A percentile compares a stretch with the other conserved stretches of the same genome.
phyloP scores from a whole-genome alignment of 805 yeast species.

The Metschnikowia cubensis region DNA sequence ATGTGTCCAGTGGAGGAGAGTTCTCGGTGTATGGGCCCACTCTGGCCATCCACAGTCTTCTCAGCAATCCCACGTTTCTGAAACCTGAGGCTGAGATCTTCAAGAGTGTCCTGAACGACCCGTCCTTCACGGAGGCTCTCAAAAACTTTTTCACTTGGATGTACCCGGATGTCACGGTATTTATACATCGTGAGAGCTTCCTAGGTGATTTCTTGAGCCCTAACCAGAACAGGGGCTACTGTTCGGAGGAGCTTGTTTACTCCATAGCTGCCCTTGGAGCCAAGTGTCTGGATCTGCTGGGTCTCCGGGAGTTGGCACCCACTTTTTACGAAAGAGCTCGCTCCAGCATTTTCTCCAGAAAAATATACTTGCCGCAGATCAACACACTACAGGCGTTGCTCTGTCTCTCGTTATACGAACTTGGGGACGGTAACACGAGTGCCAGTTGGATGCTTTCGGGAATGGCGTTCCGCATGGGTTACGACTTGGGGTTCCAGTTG shows the following conservation, averaged over 20 bases:
- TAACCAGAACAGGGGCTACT: constrained; percentile 11
- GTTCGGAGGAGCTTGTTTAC: constrained; percentile 18
- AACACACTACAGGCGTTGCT: constrained; percentile 18
- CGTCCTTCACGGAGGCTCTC: constrained; percentile 10
- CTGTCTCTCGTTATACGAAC: constrained; percentile 17
- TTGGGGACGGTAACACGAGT: constrained; percentile 19
- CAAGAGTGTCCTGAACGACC: constrained; percentile 8
- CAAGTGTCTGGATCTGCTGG: constrained; percentile 11
- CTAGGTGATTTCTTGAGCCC: constrained; percentile 14
- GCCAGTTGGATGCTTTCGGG: constrained; percentile 21
- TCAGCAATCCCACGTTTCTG: constrained; percentile 8
- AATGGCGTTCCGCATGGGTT: constrained; percentile 21
- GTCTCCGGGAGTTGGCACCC: constrained; percentile 10
- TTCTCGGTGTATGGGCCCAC: constrained; percentile 20
- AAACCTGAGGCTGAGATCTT: constrained; percentile 5
- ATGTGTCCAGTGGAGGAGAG: constrained; percentile 15
- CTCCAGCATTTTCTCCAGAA: constrained; percentile 11
- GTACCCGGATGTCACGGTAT: constrained; percentile 19
- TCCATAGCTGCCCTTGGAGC: constrained; percentile 21
- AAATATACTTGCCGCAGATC: constrained; percentile 15
- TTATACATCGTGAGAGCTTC: constrained; percentile 19
- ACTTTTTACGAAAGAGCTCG: constrained; percentile 16
- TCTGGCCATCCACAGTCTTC: constrained; percentile 16
- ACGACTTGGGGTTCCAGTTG: constrained; percentile 19
- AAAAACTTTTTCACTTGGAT: constrained; percentile 17